Evolutionary conservation across 2,329 filamentous ascomycete genomes (phyloP), one percentile per base, ranked within the genome.

Genomic region (Alternaria sp.): DNA sequence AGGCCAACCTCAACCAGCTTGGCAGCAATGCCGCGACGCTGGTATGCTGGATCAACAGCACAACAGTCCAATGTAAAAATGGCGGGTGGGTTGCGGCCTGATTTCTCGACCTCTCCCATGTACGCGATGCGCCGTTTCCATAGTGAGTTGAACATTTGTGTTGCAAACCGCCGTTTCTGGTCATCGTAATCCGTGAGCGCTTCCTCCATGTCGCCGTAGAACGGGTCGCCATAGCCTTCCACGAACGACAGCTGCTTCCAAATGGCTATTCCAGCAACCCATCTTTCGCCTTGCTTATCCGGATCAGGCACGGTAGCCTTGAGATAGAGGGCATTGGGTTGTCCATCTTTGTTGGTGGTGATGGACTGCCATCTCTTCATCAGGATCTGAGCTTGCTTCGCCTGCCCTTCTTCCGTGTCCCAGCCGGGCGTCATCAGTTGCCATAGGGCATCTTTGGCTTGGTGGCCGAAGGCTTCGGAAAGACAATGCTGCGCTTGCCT

Each of bases 161-260:
- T 64, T 5, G 83, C 73, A 61, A 84, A 88, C 2, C 81, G 81
- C 66, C 83, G 82, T 69, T 86, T 82, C 1, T 69, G 59, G 40
- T 82, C 77, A 59, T 87, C 68, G 4, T 83, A 67, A 19, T 82
- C 77, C 13, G 77, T 71, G 5, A 77, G 59, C 5, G 55, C 26
- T 15, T 62, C 58, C 15, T 46, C 49, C 60, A 68, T 66, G 40
- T 70, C 68, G 21, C 67, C 63, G 4, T 67, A 68, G 8, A 74
- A 76, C 12, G 71, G 64, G 25, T 84, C 82, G 12, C 87, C 87
- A 52, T 81, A 71, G 12, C 85, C 86, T 2, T 81, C 77, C 0
- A 87, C 81, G 7, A 79, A 73, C 0, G 86, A 88, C 0, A 79
- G 73, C 66, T 89, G 87, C 9, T 79, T 69, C 87, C 87, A 89